Base-by-base conservation (phyloP, 257 asterid species). In the Petunia secreta region DNA sequence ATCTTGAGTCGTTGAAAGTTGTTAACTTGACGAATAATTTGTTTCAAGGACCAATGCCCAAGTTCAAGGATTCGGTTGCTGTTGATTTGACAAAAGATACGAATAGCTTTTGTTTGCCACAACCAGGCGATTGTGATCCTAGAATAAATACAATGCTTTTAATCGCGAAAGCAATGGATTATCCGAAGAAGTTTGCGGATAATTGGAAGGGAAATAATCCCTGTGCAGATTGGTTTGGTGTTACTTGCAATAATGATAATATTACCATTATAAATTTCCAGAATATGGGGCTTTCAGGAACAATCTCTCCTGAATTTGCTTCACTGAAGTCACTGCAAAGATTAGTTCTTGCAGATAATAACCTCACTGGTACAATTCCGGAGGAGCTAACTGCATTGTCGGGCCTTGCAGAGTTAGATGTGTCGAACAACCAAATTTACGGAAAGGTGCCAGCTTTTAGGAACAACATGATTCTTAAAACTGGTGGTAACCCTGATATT, bases 121-220 rank as follows among this genome's bases (percentile, higher is more conserved):
- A 86, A 64, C 90, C 96, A 14, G 97, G 96, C 73, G 93, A 85
- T 83, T 95, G 99, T 84, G 97, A 95, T 83, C 88, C 93, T 82
- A 83, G 91, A 82, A 95, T 93, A 63, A 81, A 83, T 63, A 77
- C 85, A 7, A 82, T 95, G 87, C 91, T 95, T 65, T 88, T 89
- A 1, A 82, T 91, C 63, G 84, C 81, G 16, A 88, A 87, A 83
- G 80, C 86, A 3, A 81, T 93, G 95, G 84, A 79, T 60, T 95
- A 92, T 62, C 99, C 97, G 0, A 82, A 84, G 63, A 90, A 81
- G 84, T 90, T 95, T 55, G 87, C 99, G 0, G 96, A 93, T 84
- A 90, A 86, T 87, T 93, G 97, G 97, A 91, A 92, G 79, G 92
- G 90, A 59, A 95, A 95, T 85, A 89, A 95, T 69, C 97, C 97